Evolutionary conservation across 805 yeast species (phyloP).

Genomic region (Wickerhamiella galacta): DNA sequence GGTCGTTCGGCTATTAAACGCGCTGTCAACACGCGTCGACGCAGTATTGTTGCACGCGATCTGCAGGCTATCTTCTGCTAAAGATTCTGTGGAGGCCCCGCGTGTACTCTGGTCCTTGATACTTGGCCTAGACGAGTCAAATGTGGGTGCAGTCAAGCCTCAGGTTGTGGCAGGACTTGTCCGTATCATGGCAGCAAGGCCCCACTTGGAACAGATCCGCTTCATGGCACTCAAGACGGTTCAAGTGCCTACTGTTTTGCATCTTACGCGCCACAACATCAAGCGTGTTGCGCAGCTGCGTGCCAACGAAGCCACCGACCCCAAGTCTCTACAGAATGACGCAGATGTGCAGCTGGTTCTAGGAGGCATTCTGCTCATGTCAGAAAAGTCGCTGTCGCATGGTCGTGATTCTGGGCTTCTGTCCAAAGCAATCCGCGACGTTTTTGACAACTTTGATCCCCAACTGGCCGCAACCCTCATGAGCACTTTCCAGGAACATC

Average conservation of each 20-base stretch:
- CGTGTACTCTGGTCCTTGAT: slow-evolving; percentile 17
- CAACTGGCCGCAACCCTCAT: slow-evolving; percentile 2
- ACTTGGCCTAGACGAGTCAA: slow-evolving; percentile 7
- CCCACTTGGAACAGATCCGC: slow-evolving; percentile 19
- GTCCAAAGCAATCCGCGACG: slow-evolving; percentile 4
- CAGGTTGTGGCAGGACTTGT: slow-evolving; percentile 7
- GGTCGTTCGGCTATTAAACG: slow-evolving; percentile 5
- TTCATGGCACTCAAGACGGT: slow-evolving; percentile 18
- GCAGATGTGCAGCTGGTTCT: slow-evolving; percentile 17
- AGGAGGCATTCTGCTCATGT: slow-evolving; percentile 16
- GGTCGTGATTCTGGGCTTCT: slow-evolving; percentile 1
- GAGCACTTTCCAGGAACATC: slow-evolving; percentile 1
- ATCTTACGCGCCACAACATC: slow-evolving; percentile 10
- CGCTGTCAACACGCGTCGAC: slow-evolving; percentile 3
- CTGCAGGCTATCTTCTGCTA: not conserved
- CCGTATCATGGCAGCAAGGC: slow-evolving; percentile 11
- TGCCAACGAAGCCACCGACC: not conserved
- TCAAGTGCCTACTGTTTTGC: slow-evolving; percentile 9
- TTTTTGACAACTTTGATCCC: slow-evolving; percentile 12
- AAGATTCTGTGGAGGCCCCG: slow-evolving; percentile 10
- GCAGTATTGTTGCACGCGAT: slow-evolving; percentile 4
- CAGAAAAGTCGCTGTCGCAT: slow-evolving; percentile 11
- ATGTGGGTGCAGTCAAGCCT: slow-evolving; percentile 1
- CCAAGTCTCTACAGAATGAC: slow-evolving; percentile 8
- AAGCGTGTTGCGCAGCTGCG: slow-evolving; percentile 2